These are phyloP conservation scores for Chalaropsis thielavioides DNA, from an alignment of 2,329 filamentous ascomycete species.

Conservation along the genomic window DNA sequence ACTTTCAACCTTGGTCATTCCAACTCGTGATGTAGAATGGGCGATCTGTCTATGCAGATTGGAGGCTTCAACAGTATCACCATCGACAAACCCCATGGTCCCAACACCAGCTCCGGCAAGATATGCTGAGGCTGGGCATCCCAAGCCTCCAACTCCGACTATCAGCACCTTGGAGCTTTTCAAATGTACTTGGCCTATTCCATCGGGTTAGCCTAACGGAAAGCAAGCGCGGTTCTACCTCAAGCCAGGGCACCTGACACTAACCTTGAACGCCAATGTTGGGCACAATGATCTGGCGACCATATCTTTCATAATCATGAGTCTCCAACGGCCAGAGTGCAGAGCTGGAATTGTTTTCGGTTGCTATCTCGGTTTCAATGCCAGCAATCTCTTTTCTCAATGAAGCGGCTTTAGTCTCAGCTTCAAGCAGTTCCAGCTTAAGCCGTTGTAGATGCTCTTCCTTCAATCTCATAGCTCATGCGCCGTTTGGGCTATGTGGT, in stretches of 20 bases:
- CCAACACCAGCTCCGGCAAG: slow-evolving; percentile 80
- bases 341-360: background rate
- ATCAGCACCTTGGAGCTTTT: slow-evolving; percentile 59
- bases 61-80: slow-evolving; percentile 72
- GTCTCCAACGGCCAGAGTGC: slow-evolving; percentile 53
- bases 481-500: background rate
- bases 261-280: slow-evolving; percentile 61
- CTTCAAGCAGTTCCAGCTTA: background rate
- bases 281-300: slow-evolving; percentile 78
- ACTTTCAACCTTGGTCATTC: slow-evolving; percentile 68
- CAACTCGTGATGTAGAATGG: slow-evolving; percentile 56
- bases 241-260: slow-evolving; percentile 13
- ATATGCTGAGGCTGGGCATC: slow-evolving; percentile 86
- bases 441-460: slow-evolving; percentile 28
- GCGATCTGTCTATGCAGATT: slow-evolving; percentile 89
- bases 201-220: background rate
- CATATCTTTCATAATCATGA: slow-evolving; percentile 75
- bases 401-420: background rate
- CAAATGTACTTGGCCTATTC: slow-evolving; percentile 58
- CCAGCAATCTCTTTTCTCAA: background rate
- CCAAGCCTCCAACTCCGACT: slow-evolving; percentile 76
- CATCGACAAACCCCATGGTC: slow-evolving; percentile 70
- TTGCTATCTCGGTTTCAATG: background rate
- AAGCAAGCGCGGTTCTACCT: background rate
- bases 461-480: slow-evolving; percentile 22